A percentile compares a stretch with the other conserved stretches of the same genome.
phyloP scores from a whole-genome alignment of 2,329 filamentous ascomycete genomes.

The Diplodia seriata region DNA sequence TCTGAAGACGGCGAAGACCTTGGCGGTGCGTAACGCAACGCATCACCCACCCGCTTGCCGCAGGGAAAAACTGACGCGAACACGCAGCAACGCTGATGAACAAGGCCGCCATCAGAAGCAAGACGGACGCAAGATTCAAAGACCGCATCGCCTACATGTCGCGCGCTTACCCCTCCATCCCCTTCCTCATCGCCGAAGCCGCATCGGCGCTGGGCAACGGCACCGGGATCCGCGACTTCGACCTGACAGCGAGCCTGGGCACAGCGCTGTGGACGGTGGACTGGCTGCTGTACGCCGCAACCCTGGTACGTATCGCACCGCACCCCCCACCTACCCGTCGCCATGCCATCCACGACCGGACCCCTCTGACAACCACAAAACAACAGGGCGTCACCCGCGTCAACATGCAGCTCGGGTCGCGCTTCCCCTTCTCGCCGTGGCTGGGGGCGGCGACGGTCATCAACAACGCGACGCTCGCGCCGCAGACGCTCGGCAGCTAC shows the following conservation, averaged over 20 bases:
- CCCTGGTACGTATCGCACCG: no score
- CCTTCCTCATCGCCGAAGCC: slow-evolving; percentile 23
- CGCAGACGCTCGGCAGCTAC: slow-evolving; percentile 29
- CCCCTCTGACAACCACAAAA: no score
- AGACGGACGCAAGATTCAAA: slow-evolving; percentile 12
- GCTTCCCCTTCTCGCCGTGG: slow-evolving; percentile 24
- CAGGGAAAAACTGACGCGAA: not conserved
- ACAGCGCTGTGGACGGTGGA: slow-evolving; percentile 28
- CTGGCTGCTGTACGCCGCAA: slow-evolving; percentile 22
- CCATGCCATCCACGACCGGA: no score
- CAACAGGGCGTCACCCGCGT: slow-evolving; percentile 20
- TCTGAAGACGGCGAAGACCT: slow-evolving; percentile 4
- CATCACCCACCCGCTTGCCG: no score
- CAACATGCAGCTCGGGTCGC: slow-evolving; percentile 27
- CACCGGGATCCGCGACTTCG: slow-evolving; percentile 24
- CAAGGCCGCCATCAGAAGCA: not conserved
- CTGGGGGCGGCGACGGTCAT: not conserved
- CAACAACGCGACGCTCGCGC: not conserved
- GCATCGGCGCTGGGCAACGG: slow-evolving; percentile 12
- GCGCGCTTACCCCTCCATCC: slow-evolving; percentile 7
- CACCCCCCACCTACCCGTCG: no score
- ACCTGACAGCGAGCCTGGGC: slow-evolving; percentile 24
- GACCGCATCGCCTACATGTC: slow-evolving; percentile 27
- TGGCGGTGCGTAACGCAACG: not conserved
- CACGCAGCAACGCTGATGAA: slow-evolving; percentile 28